phyloP scores from a whole-genome alignment of 1,284 basidiomycete species.

The Irpex rosettiformis region DNA sequence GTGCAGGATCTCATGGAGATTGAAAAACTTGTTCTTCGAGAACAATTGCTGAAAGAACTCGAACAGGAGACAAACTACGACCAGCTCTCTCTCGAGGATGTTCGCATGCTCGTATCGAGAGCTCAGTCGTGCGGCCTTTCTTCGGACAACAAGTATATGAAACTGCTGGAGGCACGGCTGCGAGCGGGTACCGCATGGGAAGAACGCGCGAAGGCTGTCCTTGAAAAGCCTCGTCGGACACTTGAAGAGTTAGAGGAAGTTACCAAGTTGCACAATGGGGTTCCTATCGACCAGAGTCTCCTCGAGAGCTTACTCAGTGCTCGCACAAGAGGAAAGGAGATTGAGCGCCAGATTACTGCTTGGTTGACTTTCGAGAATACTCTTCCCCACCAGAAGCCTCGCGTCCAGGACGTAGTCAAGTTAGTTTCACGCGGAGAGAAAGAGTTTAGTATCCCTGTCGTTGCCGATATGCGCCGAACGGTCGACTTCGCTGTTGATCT shows the following conservation, averaged over 20 bases:
- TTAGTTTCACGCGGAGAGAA: conserved; percentile 68
- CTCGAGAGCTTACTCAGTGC: conserved; percentile 57
- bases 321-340: conserved; percentile 64
- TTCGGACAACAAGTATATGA: conserved; percentile 56
- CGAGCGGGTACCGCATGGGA: conserved; percentile 70
- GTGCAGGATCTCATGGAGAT: conserved; percentile 73
- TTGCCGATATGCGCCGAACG: conserved; percentile 62
- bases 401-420: conserved; percentile 61
- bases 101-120: conserved; percentile 62
- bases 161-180: conserved; percentile 53
- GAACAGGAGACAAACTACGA: conserved; percentile 61
- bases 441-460: conserved; percentile 64
- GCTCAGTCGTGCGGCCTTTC: conserved; percentile 66
- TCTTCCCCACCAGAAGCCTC: conserved; percentile 46
- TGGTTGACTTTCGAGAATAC: conserved; percentile 61
- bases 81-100: conserved; percentile 63
- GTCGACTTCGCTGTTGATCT: conserved; percentile 71
- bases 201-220: conserved; percentile 54
- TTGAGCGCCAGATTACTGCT: conserved; percentile 68
- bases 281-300: conserved; percentile 62
- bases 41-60: conserved; percentile 66
- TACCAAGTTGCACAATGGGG: conserved; percentile 42
- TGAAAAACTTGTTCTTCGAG: conserved; percentile 72
- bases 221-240: conserved; percentile 65
- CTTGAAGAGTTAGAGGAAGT: conserved; percentile 71